Percentiles rank a stretch among this genome's conserved stretches.
These are phyloP conservation scores for Rutstroemia sp. DNA, from an alignment of 2,329 filamentous ascomycete species.

Conservation along the genomic window DNA sequence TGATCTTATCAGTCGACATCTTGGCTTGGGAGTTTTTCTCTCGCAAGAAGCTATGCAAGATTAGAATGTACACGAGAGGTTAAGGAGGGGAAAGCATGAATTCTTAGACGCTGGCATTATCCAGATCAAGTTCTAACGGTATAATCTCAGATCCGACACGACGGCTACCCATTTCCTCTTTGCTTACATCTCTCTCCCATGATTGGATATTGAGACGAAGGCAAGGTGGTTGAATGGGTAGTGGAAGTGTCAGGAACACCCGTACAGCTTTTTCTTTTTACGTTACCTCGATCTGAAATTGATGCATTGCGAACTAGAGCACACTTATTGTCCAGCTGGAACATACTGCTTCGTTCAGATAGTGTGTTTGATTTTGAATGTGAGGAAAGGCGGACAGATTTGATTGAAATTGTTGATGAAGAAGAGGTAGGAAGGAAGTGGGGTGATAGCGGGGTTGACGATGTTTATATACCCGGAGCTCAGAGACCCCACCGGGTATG, in stretches of 20 bases:
- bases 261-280: slow-evolving; percentile 19
- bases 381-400: too few species aligned
- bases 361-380: background rate
- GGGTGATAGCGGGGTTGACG: too few species aligned
- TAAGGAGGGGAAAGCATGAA: slow-evolving; percentile 57
- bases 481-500: too few species aligned
- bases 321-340: slow-evolving; percentile 7
- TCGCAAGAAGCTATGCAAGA: slow-evolving; percentile 16
- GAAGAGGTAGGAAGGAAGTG: too few species aligned
- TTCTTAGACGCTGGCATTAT: slow-evolving; percentile 74
- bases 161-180: slow-evolving; percentile 16
- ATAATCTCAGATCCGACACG: slow-evolving; percentile 59
- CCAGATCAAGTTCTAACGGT: slow-evolving; percentile 77
- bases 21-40: slow-evolving; percentile 8
- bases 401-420: too few species aligned
- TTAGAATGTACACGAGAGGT: slow-evolving; percentile 36
- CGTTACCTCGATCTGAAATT: slow-evolving; percentile 22
- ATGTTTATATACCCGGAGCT: too few species aligned
- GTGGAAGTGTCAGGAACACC: slow-evolving; percentile 17
- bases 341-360: slow-evolving; percentile 22
- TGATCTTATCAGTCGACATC: slow-evolving; percentile 81
- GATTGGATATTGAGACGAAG: background rate
- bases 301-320: slow-evolving; percentile 15
- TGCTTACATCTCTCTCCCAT: background rate
- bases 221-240: background rate